These are phyloP conservation scores for Jatropha podagrica DNA, from an alignment of 441 rosid genomes.

Conservation along the genomic window DNA sequence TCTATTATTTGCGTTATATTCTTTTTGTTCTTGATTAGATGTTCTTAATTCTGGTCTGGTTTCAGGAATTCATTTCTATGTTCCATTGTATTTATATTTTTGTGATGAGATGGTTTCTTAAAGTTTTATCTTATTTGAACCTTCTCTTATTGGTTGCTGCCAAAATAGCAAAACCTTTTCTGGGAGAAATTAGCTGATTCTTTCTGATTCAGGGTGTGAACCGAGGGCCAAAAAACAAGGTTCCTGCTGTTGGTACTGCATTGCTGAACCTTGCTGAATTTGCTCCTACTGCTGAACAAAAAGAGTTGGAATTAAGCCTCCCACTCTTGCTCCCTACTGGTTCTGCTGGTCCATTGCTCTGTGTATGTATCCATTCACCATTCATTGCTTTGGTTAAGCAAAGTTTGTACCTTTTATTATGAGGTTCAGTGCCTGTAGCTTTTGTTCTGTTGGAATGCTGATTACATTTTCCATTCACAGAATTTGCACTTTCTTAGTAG, in stretches of 20 bases:
- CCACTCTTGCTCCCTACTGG: constrained; percentile 55
- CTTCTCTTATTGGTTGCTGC: background rate
- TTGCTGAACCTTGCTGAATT: constrained; percentile 74
- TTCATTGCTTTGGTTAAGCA: background rate
- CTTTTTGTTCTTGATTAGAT: background rate
- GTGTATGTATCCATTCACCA: constrained; percentile 41
- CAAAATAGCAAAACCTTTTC: background rate
- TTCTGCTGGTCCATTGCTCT: constrained; percentile 50
- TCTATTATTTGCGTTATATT: background rate
- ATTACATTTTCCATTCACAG: too few relatives aligned
- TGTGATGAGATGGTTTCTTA: background rate
- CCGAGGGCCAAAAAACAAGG: constrained; percentile 66
- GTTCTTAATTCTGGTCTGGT: background rate
- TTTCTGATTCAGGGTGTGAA: constrained; percentile 50
- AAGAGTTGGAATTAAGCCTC: constrained; percentile 64
- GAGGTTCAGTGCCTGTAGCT: background rate
- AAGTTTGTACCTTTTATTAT: background rate
- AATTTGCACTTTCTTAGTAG: background rate
- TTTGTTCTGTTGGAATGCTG: background rate
- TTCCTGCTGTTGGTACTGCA: constrained; percentile 59
- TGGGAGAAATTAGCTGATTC: background rate
- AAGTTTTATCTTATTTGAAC: background rate
- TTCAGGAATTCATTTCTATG: background rate
- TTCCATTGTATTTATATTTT: background rate
- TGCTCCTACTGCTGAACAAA: constrained; percentile 62